Percentiles rank a stretch among this genome's conserved stretches.
phyloP scores from a whole-genome alignment of 2,329 filamentous ascomycete species.

The Coniochaeta prunicola region DNA sequence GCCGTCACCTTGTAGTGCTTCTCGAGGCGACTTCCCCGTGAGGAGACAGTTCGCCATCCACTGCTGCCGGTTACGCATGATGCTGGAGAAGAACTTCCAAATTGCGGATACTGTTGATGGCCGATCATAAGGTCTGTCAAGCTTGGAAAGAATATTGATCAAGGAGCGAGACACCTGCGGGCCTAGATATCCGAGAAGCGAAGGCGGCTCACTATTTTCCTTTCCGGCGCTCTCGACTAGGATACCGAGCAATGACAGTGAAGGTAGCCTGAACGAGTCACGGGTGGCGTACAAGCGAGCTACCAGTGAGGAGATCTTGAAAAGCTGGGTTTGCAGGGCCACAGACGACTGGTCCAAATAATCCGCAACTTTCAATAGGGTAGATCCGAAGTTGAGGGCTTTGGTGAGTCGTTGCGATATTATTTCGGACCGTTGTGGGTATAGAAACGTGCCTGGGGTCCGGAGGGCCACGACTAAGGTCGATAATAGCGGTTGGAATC shows the following conservation, averaged over 20 bases:
- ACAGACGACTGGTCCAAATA: slow-evolving; percentile 55
- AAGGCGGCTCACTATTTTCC: slow-evolving; percentile 70
- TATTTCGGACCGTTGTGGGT: slow-evolving; percentile 44
- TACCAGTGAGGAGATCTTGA: slow-evolving; percentile 71
- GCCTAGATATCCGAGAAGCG: slow-evolving; percentile 83
- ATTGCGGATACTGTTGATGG: slow-evolving; percentile 57
- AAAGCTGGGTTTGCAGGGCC: slow-evolving; percentile 68
- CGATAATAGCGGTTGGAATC: slow-evolving; percentile 69
- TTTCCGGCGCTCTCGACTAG: slow-evolving; percentile 65
- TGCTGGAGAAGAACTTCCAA: slow-evolving; percentile 80
- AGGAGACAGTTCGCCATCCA: slow-evolving; percentile 94
- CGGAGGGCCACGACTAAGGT: slow-evolving; percentile 58
- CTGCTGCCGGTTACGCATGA: slow-evolving; percentile 85
- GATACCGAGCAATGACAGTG: slow-evolving; percentile 63
- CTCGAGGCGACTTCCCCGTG: slow-evolving; percentile 77
- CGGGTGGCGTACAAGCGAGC: slow-evolving; percentile 68
- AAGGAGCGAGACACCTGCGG: slow-evolving; percentile 78
- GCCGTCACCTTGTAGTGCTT: slow-evolving; percentile 54
- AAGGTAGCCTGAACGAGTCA: slow-evolving; percentile 56
- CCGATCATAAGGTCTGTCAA: slow-evolving; percentile 70
- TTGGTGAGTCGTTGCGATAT: slow-evolving; percentile 57
- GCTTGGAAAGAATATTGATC: slow-evolving; percentile 65
- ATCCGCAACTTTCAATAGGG: slow-evolving; percentile 62
- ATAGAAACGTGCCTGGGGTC: slow-evolving; percentile 54
- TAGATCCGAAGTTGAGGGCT: slow-evolving; percentile 59